Evolutionary conservation across 2,329 filamentous ascomycete genomes (phyloP).

Genomic region (Neopestalotiopsis clavispora): DNA sequence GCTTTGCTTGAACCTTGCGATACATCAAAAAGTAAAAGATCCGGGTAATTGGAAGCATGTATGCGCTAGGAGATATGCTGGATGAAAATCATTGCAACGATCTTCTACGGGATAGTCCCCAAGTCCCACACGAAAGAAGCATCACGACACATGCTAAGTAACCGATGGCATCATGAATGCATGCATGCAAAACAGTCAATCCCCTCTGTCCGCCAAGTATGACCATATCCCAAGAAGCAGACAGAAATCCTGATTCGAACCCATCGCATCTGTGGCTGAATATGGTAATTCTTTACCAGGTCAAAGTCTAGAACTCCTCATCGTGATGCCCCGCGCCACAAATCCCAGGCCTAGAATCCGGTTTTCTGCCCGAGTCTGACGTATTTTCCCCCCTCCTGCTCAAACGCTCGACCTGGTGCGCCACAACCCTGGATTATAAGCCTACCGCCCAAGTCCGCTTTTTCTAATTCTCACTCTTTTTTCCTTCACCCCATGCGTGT

Average conservation of each 20-base stretch:
- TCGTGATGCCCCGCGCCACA: slow-evolving; percentile 1
- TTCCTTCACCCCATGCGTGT: neutral
- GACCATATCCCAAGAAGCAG: neutral
- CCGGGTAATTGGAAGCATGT: neutral
- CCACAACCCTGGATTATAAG: slow-evolving; percentile 4
- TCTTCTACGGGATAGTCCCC: neutral
- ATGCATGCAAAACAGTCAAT: neutral
- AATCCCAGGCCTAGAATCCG: neutral
- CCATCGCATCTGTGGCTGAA: neutral
- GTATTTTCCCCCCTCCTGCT: neutral
- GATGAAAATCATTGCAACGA: neutral
- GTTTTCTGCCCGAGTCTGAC: slow-evolving; percentile 7
- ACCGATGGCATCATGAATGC: neutral
- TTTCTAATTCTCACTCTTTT: neutral
- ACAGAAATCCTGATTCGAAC: neutral
- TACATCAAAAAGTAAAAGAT: neutral
- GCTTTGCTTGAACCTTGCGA: neutral
- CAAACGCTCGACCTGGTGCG: neutral
- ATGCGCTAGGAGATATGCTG: neutral
- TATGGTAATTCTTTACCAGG: neutral
- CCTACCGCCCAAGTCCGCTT: neutral
- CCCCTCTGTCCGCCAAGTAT: neutral
- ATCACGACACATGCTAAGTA: neutral
- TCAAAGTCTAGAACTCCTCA: neutral
- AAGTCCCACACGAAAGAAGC: neutral